These are phyloP conservation scores for Mortierella sp. DNA, from an alignment of 371 early-diverging fungal genomes.

Conservation along the genomic window DNA sequence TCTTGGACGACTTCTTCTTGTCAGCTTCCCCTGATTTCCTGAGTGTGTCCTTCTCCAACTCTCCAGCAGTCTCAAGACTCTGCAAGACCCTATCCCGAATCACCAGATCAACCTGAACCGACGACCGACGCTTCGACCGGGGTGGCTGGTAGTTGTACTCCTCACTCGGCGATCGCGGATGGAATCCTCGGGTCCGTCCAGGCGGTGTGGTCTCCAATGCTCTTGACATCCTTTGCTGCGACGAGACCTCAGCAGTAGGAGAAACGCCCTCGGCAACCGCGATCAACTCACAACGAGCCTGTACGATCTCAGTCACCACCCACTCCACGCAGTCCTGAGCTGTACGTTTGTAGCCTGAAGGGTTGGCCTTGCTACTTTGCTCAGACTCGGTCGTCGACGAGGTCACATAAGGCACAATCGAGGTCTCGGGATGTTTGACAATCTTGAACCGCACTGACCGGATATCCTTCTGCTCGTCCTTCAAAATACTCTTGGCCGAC, in stretches of 20 bases:
- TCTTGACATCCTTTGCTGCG: background rate
- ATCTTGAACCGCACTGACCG: slow-evolving; percentile 52
- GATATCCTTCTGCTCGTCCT: slow-evolving; percentile 24
- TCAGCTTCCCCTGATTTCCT: background rate
- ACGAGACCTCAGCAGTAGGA: background rate
- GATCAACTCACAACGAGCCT: slow-evolving; percentile 44
- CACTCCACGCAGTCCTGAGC: slow-evolving; percentile 48
- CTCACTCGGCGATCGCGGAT: slow-evolving; percentile 37
- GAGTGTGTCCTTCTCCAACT: slow-evolving; percentile 30
- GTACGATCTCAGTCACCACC: slow-evolving; percentile 47
- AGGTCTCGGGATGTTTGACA: slow-evolving; percentile 49
- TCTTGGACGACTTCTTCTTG: slow-evolving; percentile 18
- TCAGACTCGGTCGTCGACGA: slow-evolving; percentile 3
- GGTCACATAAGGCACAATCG: slow-evolving; percentile 29
- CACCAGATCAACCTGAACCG: slow-evolving; percentile 37
- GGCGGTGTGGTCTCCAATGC: background rate
- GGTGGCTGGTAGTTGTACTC: slow-evolving; percentile 47
- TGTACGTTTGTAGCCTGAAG: slow-evolving; percentile 19
- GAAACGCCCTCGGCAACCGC: slow-evolving; percentile 25
- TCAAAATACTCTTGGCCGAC: slow-evolving; percentile 8
- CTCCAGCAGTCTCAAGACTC: slow-evolving; percentile 25
- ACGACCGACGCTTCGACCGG: background rate
- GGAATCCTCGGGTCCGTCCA: slow-evolving; percentile 2
- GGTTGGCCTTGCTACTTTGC: slow-evolving; percentile 15
- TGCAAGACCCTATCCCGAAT: slow-evolving; percentile 44